Evolutionary conservation across 352 stramenopile genomes (phyloP), one percentile per base, ranked within the genome.

Genomic region (Globisporangium apiculatum): DNA sequence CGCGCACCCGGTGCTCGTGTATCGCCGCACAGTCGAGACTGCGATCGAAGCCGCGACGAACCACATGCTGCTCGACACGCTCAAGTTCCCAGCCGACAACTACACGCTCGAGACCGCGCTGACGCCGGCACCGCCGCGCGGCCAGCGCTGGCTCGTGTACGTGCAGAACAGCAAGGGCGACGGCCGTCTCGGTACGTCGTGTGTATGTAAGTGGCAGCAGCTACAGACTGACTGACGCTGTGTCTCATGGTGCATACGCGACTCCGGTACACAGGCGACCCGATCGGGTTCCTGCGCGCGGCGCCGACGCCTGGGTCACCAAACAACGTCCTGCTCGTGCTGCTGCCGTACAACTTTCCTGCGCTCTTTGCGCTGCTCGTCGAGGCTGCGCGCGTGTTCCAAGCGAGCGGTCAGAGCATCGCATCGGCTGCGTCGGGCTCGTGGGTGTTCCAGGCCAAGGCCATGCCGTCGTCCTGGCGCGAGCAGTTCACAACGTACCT

Each of bases 281-380:
- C 86, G 0, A 86, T 95, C 61, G 86, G 86, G 10, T 91, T 92
- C 59, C 60, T 95, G 18, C 80, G 82, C 1, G 68, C 72, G 42
- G 67, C 66, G 7, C 64, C 73, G 1, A 72, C 69, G 3, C 62
- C 62, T 0, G 54, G 58, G 0, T 52, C 69, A 1, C 52, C 56
- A 10, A 67, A 69, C 9, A 86, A 62, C 17, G 72, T 74, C 4
- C 65, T 91, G 58, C 74, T 95, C n/a, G 72, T 94, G 5, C 57
- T 95, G 18, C 66, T 95, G n/a, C 86, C 86, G n/a, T 94, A 95
- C 64, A 95, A 95, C 61, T 95, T 87, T 53, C 82, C 86, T 2
- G 71, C 84, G 41, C 66, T 95, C 7, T 95, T 95, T 41, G 76
- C 76, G 11, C 58, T 95, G 43, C 65, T 95, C 5, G 84, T 94